Conservation (phyloP, 768 basidiomycete species). For the Podaxis sp. region DNA sequence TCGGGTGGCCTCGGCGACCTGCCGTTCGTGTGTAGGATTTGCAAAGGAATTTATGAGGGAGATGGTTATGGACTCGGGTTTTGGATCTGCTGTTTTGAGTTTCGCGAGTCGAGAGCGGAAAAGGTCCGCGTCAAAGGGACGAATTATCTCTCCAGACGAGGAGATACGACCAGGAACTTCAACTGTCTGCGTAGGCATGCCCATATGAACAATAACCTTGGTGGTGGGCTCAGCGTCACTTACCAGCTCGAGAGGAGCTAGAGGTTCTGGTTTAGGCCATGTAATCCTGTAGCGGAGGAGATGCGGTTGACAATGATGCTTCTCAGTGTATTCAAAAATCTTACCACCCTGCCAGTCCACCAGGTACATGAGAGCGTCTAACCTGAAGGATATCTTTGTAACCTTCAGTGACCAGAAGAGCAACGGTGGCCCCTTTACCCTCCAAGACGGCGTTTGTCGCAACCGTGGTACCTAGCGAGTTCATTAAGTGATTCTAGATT, state of each 20-base stretch:
- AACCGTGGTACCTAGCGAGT: slow-evolving; percentile 22
- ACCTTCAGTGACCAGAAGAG: slow-evolving; percentile 30
- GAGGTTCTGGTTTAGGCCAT: slow-evolving; percentile 28
- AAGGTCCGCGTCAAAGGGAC: slow-evolving; percentile 22
- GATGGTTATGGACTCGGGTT: slow-evolving; percentile 26
- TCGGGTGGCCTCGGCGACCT: slow-evolving; percentile 20
- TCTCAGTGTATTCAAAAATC: slow-evolving; percentile 7
- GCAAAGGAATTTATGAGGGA: slow-evolving; percentile 29
- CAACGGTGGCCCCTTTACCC: slow-evolving; percentile 28
- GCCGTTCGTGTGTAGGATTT: slow-evolving; percentile 24
- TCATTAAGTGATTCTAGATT: not conserved
- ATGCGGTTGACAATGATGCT: slow-evolving; percentile 6
- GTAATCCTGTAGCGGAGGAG: slow-evolving; percentile 23
- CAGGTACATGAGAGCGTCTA: slow-evolving; percentile 22
- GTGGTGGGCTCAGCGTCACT: not conserved
- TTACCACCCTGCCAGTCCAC: slow-evolving; percentile 26
- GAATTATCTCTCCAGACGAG: slow-evolving; percentile 25
- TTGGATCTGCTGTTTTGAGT: slow-evolving; percentile 19
- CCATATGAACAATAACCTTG: not conserved
- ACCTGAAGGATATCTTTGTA: slow-evolving; percentile 23
- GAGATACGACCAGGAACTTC: slow-evolving; percentile 30
- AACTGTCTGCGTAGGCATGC: slow-evolving; percentile 20
- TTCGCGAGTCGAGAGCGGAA: slow-evolving; percentile 21
- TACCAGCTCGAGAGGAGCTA: slow-evolving; percentile 29
- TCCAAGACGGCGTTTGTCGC: slow-evolving; percentile 33